Base-by-base conservation (phyloP, 2,329 filamentous ascomycete species). In the Hymenoscyphus fructigenus region DNA sequence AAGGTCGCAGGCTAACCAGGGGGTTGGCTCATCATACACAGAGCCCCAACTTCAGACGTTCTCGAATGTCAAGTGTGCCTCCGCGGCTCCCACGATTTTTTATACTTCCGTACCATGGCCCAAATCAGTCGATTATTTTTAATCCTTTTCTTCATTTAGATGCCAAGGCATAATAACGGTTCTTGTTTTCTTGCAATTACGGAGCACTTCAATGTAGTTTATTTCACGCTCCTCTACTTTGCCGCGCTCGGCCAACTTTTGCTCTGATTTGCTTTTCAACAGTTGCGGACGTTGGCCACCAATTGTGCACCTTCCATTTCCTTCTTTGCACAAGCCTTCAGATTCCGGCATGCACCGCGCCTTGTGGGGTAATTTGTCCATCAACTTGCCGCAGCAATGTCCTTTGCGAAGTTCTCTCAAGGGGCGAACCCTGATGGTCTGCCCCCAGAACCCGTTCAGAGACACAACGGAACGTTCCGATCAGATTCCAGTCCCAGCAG, bases 21-120 rank as follows among this genome's bases (percentile, higher is more conserved):
- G 47, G 47, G 20, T 53, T 23, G 20, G 47, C 47, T 23, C 47
- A 53, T 53, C 47, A 53, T 12, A 53, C 47, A 23, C 12, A 23
- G 23, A 53, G n/a, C 47, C 20, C 47, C 47, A 26, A 53, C 47
- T 53, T 50, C 44, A 50, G 44, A 50, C 44, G 44, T 50, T 23
- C n/a, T 23, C 44, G n/a, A 26, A 23, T 50, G 44, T 23, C 10
- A 50, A 50, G 44, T 50, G 12, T 26, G 12, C 26, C 14, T 20
- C 7, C 26, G 23, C 47, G 47, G 47, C 47, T 53, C 47, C 47
- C 47, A 53, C 47, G 20, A 23, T 10, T 9, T 14, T 38, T 38
- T 38, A 38, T 38, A 26, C 20, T 26, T 53, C n/a, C 9, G 47
- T 26, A 53, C 20, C 1, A 14, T 14, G 7, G 23, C 3, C 47